A percentile compares a stretch with the other conserved stretches of the same genome.
Conservation (phyloP, 345 rosid genomes). For the Dipteronia dyeriana region DNA sequence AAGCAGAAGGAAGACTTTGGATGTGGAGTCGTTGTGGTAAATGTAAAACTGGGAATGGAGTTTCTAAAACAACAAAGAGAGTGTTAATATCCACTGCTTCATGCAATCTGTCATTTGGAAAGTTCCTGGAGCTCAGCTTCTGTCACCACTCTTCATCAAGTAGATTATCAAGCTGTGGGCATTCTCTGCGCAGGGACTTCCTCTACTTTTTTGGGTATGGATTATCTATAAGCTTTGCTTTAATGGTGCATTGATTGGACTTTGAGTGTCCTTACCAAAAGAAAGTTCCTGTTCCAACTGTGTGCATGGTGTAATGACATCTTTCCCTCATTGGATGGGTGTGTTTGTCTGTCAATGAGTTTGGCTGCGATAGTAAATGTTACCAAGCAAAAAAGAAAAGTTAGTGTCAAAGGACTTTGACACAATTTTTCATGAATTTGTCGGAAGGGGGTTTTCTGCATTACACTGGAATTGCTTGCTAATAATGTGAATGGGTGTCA, state of each 20-base stretch:
- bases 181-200: slow-evolving; percentile 71
- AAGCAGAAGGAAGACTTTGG: slow-evolving; percentile 83
- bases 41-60: slow-evolving; percentile 59
- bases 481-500: background rate
- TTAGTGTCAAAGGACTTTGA: background rate
- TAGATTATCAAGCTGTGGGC: slow-evolving; percentile 75
- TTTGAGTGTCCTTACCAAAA: background rate
- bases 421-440: background rate
- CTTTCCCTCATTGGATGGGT: background rate
- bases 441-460: background rate
- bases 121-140: slow-evolving; percentile 94
- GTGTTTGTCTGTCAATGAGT: slow-evolving; percentile 1
- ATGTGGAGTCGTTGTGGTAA: slow-evolving; percentile 95
- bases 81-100: slow-evolving; percentile 77
- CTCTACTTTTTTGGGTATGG: slow-evolving; percentile 94
- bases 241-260: background rate
- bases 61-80: slow-evolving; percentile 69
- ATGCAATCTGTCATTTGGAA: slow-evolving; percentile 81
- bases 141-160: slow-evolving; percentile 44
- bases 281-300: background rate
- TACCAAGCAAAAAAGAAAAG: background rate
- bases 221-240: slow-evolving; percentile 5
- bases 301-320: background rate
- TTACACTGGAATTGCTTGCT: background rate
- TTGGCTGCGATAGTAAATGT: background rate